Evolutionary conservation across 331 rosid genomes (phyloP).

Genomic region (Phaseolus coccineus): DNA sequence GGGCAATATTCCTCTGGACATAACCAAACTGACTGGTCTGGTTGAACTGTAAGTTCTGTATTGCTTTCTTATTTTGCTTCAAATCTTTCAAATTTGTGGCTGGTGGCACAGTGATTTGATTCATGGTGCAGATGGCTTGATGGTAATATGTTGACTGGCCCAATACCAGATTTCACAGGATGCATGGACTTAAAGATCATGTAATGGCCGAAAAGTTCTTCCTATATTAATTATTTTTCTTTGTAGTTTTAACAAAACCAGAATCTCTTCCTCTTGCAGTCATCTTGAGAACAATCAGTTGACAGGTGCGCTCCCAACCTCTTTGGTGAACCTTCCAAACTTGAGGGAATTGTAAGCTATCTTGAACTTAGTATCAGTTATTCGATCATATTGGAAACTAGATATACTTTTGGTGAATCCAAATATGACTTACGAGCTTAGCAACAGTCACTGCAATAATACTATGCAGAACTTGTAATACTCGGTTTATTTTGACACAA

Average conservation of each 20-base stretch:
- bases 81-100: constrained; percentile 34
- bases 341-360: constrained; percentile 88
- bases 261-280: constrained; percentile 56
- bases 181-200: constrained; percentile 77
- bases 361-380: constrained; percentile 30
- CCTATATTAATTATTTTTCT: constrained; percentile 14
- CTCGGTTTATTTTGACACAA: constrained; percentile 21
- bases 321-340: constrained; percentile 72
- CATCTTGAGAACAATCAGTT: constrained; percentile 94
- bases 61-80: constrained; percentile 39
- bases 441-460: constrained; percentile 15
- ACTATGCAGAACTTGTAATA: not conserved
- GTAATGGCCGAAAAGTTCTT: constrained; percentile 57
- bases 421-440: constrained; percentile 14
- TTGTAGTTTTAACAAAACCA: constrained; percentile 41
- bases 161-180: constrained; percentile 86
- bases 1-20: constrained; percentile 75
- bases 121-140: constrained; percentile 81
- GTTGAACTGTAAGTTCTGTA: constrained; percentile 79
- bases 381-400: constrained; percentile 29
- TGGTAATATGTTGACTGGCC: constrained; percentile 78
- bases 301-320: constrained; percentile 70
- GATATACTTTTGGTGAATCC: constrained; percentile 21
- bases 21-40: constrained; percentile 74
- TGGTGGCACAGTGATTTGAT: constrained; percentile 41